phyloP scores from a whole-genome alignment of 2,329 filamentous ascomycete genomes.

The Aspergillus udagawae region DNA sequence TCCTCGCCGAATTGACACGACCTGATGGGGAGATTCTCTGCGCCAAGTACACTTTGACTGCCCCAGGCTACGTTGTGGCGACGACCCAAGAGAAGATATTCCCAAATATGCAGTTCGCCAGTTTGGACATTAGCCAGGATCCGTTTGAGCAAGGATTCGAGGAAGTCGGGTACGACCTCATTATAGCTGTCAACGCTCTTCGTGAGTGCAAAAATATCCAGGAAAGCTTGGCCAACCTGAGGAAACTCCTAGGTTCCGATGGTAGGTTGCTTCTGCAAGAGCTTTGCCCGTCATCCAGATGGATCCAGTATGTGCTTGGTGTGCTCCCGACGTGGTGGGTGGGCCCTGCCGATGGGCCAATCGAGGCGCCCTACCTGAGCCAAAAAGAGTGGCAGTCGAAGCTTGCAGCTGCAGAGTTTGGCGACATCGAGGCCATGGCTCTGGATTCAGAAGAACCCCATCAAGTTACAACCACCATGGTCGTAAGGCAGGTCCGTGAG shows the following conservation, averaged over 20 bases:
- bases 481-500: background rate
- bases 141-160: constrained; percentile 28
- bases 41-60: constrained; percentile 25
- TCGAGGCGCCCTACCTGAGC: background rate
- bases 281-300: constrained; percentile 12
- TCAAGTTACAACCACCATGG: background rate
- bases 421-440: background rate
- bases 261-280: constrained; percentile 48
- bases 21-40: constrained; percentile 11
- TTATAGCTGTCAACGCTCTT: constrained; percentile 31
- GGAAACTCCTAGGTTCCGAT: constrained; percentile 33
- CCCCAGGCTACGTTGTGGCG: constrained; percentile 24
- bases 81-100: constrained; percentile 14
- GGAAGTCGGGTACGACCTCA: constrained; percentile 26
- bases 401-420: background rate
- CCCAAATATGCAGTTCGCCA: constrained; percentile 24
- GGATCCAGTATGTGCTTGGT: background rate
- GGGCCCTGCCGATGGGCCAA: background rate
- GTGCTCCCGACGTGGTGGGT: background rate
- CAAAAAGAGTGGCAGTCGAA: background rate
- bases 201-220: constrained; percentile 20
- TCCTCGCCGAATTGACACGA: background rate
- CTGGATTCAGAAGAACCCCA: background rate
- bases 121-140: constrained; percentile 28
- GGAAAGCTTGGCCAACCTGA: constrained; percentile 23